Percentiles rank a stretch among this genome's conserved stretches.
phyloP scores from a whole-genome alignment of 2,329 filamentous ascomycete species.

The Aureobasidium sp. region DNA sequence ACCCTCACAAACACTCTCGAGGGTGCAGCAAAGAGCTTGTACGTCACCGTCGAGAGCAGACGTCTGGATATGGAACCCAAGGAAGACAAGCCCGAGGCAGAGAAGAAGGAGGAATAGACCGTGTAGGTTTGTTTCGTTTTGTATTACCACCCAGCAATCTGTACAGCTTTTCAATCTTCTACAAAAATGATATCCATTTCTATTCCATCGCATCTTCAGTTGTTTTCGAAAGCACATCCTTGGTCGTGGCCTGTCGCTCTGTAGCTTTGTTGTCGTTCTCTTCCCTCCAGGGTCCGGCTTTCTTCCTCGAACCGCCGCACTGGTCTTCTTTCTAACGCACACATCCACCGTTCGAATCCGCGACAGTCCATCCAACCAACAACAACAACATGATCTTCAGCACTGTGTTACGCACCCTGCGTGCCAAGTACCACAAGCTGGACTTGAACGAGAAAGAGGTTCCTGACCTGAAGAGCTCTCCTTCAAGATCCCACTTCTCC shows the following conservation, averaged over 20 bases:
- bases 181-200: conserved; percentile 11
- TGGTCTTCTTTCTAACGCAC: background rate
- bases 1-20: conserved; percentile 72
- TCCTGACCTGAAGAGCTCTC: background rate
- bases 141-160: conserved; percentile 8
- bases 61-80: conserved; percentile 63
- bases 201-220: background rate
- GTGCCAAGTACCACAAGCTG: background rate
- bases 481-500: background rate
- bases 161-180: conserved; percentile 5
- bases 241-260: background rate
- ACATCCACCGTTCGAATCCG: background rate
- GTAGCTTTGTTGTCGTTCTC: background rate
- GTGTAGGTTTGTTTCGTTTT: background rate
- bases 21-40: conserved; percentile 70
- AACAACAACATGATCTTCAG: background rate
- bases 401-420: background rate
- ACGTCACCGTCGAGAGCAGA: conserved; percentile 79
- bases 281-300: background rate
- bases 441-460: background rate
- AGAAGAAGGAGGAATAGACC: conserved; percentile 11
- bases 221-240: background rate
- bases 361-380: background rate
- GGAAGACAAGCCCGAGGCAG: conserved; percentile 33
- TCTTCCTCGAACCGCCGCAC: background rate